Conservation (phyloP, 2,329 filamentous ascomycete species). For the Epichloe sylvatica region DNA sequence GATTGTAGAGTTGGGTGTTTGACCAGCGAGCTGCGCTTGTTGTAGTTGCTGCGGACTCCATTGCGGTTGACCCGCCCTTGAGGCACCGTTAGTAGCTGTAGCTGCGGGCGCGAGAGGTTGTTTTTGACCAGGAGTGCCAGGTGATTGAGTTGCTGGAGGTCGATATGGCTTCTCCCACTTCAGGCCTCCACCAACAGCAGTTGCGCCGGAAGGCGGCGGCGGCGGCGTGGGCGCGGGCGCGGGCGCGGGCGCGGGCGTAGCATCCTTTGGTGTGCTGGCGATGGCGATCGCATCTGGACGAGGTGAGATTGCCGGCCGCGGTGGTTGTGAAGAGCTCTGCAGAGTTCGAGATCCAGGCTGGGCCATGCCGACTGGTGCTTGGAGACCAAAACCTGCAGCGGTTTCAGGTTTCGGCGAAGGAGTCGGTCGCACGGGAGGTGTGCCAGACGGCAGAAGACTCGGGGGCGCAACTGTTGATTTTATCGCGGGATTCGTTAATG, state of each 20-base stretch:
- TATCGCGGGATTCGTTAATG: conserved; percentile 10
- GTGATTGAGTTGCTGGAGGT: conserved; percentile 14
- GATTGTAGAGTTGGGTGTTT: background rate
- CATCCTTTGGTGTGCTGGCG: conserved; percentile 17
- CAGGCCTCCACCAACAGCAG: conserved; percentile 8
- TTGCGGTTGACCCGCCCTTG: conserved; percentile 5
- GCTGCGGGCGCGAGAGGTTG: conserved; percentile 5
- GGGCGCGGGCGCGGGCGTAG: conserved; percentile 8
- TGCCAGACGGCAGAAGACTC: conserved; percentile 15
- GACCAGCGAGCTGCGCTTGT: background rate
- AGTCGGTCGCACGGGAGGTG: conserved; percentile 16
- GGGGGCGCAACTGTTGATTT: conserved; percentile 17
- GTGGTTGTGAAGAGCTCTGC: conserved; percentile 18
- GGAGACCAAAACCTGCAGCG: conserved; percentile 20
- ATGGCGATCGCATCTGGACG: conserved; percentile 16
- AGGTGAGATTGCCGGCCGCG: conserved; percentile 20
- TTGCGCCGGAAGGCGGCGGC: background rate
- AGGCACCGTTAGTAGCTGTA: background rate
- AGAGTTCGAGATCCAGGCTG: conserved; percentile 19
- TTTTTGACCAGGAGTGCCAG: conserved; percentile 7
- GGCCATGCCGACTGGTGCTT: conserved; percentile 21
- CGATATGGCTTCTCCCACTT: conserved; percentile 31
- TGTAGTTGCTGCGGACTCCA: conserved; percentile 8
- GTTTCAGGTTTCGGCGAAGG: conserved; percentile 18
- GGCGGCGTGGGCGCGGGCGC: conserved; percentile 4